Base-by-base conservation (phyloP, 169 alveolate species). In the Cryptosporidium parvum region DNA sequence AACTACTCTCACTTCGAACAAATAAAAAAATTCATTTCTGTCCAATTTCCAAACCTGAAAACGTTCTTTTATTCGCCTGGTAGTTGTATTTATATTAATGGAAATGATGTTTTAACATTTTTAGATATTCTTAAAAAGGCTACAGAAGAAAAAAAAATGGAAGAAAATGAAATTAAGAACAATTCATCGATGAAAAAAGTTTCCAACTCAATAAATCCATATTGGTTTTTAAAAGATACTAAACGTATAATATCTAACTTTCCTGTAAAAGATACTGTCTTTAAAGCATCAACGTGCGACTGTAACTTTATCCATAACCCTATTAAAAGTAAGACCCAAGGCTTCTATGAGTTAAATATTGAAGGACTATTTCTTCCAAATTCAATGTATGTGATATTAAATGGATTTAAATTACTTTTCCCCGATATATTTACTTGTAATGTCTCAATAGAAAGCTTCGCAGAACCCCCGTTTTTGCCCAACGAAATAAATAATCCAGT, bases 391-490 rank as follows among this genome's bases (percentile, higher is more conserved):
- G 75, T 62, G 14, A 80, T 80, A 29, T 26, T 80, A 35, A 80
- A 35, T 80, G 89, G 89, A 5, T 29, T 80, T 10, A 80, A 80
- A 80, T 29, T 39, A 3, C 68, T 80, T 37, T 80, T 65, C 10
- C 68, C 89, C 5, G 89, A 80, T 48, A 61, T 80, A 9, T n/a
- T 9, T 23, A 26, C 73, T 14, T 59, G 35, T 21, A 35, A 14
- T 44, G 37, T 80, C 14, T 62, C 89, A 16, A 23, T 80, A 31
- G 89, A 80, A 80, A 62, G 37, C 51, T 14, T 16, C 12, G 65
- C 75, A 39, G 89, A 80, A 14, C 89, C 89, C 4, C 89, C 89
- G 8, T 80, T 80, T 45, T 39, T 80, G 2, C 89, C 89, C 14
- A 26, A 7, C 10, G 89, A 80, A 80, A 3, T 35, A 62, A 42